Conservation (phyloP, 768 basidiomycete genomes). For the Amanita pallidorosea region DNA sequence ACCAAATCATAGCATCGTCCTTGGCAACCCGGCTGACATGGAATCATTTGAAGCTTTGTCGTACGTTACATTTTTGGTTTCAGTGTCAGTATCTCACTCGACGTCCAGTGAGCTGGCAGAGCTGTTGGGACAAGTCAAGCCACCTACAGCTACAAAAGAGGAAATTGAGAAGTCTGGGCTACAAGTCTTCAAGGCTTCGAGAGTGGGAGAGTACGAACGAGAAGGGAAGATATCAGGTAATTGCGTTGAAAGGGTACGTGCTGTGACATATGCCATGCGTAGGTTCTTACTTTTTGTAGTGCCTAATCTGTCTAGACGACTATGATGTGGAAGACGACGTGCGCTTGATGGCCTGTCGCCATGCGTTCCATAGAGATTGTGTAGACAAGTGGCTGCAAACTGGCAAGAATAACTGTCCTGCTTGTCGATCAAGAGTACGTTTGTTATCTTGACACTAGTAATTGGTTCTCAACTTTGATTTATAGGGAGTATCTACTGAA, state of each 20-base stretch:
- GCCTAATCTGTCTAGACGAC: conserved; percentile 81
- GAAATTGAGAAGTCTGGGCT: conserved; percentile 83
- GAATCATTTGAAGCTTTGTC: conserved; percentile 75
- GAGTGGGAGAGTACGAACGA: conserved; percentile 44
- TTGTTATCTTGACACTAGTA: conserved; percentile 1
- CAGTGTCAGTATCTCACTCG: conserved; percentile 1
- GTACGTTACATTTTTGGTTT: conserved; percentile 27
- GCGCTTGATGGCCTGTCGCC: conserved; percentile 72
- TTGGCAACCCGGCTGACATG: conserved; percentile 56
- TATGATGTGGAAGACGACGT: conserved; percentile 72
- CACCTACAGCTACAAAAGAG: conserved; percentile 70
- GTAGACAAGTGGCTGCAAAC: conserved; percentile 84
- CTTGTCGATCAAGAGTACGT: conserved; percentile 69
- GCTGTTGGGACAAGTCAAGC: conserved; percentile 71
- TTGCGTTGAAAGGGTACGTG: conserved; percentile 67
- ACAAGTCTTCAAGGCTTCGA: conserved; percentile 53
- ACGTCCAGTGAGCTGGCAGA: conserved; percentile 65
- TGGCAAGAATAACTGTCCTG: conserved; percentile 87
- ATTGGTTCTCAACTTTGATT: not conserved
- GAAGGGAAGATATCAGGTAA: conserved; percentile 62
- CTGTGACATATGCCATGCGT: not conserved
- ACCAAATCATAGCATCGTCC: conserved; percentile 79
- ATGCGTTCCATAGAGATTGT: conserved; percentile 84
- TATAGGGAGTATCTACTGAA: conserved; percentile 23
- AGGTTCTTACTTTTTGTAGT: conserved; percentile 27